Evolutionary conservation across 2,329 filamentous ascomycete genomes (phyloP), one percentile per base, ranked within the genome.

Genomic region (Neonectria magnoliae): DNA sequence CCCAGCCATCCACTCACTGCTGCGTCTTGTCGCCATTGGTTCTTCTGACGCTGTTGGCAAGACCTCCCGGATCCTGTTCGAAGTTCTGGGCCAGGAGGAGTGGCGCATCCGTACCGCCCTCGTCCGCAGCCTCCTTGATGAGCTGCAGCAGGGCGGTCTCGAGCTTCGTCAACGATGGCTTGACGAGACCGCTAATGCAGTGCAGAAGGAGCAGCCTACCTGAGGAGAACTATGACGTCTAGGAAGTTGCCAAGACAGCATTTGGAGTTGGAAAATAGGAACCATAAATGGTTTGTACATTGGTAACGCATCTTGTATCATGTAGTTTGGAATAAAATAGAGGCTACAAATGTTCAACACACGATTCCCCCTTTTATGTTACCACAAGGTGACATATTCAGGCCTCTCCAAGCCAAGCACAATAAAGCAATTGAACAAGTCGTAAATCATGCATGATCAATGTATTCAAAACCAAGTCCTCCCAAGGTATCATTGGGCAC

Each of bases 21-120:
- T 80, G 54, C 74, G 78, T 18, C 70, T 79, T 8, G 65, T 78
- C 16, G 75, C 73, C 31, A 73, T 78, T 3, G 78, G 78, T 2
- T 72, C 70, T 22, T 64, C 71, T 14, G 67, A 75, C 8, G 74
- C 76, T 14, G 69, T 71, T 68, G 75, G 50, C 70, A 77, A 70
- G 71, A 69, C 71, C 69, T 75, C 62, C 48, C 74, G 29, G 58
- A 68, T 74, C 10, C 69, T 81, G 60, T 73, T 81, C 33, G 65
- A 66, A 18, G 65, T 80, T n/a, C 62, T 81, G 1, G 79, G 79
- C 5, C 71, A 73, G 38, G 71, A 79, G 1, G 80, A 81, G 64
- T 79, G 78, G 78, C 64, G 54, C 8, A 45, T 64, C 48, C 74
- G 79, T 4, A 66, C 76, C 4, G 57, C 54, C 7, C 53, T 71